Evolutionary conservation across 2,329 filamentous ascomycete species (phyloP).

Genomic region (Scytalidium lignicola): DNA sequence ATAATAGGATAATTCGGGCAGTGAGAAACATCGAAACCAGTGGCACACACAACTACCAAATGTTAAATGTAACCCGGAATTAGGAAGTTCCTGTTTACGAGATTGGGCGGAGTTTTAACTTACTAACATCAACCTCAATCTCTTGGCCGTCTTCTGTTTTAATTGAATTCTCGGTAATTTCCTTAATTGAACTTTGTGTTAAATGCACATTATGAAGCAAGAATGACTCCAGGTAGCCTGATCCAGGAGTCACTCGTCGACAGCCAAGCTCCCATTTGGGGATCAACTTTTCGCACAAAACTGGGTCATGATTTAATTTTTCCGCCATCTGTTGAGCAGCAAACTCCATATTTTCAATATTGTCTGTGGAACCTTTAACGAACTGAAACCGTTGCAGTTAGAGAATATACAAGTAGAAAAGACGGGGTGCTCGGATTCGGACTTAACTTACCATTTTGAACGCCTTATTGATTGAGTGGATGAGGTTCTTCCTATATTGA

Average conservation of each 20-base stretch:
- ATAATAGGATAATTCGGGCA: conserved; percentile 11
- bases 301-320: conserved; percentile 6
- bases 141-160: conserved; percentile 1
- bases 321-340: conserved; percentile 7
- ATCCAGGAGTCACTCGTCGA: conserved; percentile 1
- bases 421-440: too few relatives aligned
- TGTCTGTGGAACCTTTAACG: not conserved
- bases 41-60: conserved; percentile 29
- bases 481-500: conserved; percentile 7
- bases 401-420: too few relatives aligned
- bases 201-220: not conserved
- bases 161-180: not conserved
- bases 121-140: not conserved
- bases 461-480: conserved; percentile 18
- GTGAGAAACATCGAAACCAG: conserved; percentile 20
- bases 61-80: too few relatives aligned
- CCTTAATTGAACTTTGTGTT: not conserved
- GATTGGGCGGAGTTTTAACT: too few relatives aligned
- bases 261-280: not conserved
- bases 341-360: not conserved
- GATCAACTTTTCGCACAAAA: not conserved
- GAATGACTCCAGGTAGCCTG: conserved; percentile 9
- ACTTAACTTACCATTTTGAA: conserved; percentile 21
- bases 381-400: too few relatives aligned
- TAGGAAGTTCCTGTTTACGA: too few relatives aligned